Evolutionary conservation across 768 basidiomycete genomes (phyloP).

Genomic region (Russula earlei): DNA sequence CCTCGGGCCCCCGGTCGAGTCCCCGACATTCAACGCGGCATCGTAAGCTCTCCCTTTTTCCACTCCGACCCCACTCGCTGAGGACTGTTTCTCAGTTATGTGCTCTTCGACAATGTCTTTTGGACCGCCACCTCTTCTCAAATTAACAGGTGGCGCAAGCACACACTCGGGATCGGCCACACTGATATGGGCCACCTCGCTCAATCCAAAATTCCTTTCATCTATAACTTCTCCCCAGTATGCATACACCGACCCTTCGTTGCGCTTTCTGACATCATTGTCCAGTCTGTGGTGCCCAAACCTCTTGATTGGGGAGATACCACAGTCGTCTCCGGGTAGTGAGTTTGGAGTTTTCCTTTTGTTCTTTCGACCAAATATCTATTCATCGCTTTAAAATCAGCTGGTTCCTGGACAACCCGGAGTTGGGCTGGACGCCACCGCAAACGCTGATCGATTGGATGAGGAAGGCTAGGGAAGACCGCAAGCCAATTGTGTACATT

Average conservation of each 20-base stretch:
- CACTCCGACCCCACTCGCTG: not conserved
- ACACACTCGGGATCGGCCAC: constrained; percentile 36
- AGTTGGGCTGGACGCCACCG: constrained; percentile 48
- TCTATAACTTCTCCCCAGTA: constrained; percentile 58
- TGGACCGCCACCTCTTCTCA: constrained; percentile 59
- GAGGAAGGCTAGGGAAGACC: constrained; percentile 41
- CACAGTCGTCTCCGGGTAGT: constrained; percentile 47
- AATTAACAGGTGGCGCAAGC: constrained; percentile 55
- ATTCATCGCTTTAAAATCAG: constrained; percentile 25
- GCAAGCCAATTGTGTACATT: constrained; percentile 58
- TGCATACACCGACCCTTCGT: not conserved
- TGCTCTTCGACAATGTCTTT: constrained; percentile 56
- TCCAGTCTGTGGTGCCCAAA: constrained; percentile 49
- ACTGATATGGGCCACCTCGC: constrained; percentile 54
- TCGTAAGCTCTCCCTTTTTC: constrained; percentile 32
- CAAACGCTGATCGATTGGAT: constrained; percentile 44
- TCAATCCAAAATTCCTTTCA: constrained; percentile 48
- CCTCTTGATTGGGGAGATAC: constrained; percentile 61
- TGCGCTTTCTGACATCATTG: not conserved
- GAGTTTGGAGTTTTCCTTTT: too few relatives aligned
- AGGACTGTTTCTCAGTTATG: constrained; percentile 32
- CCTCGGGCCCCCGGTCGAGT: constrained; percentile 51
- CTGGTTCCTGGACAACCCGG: constrained; percentile 60
- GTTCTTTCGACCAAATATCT: not conserved
- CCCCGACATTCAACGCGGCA: constrained; percentile 50